phyloP scores from a whole-genome alignment of 805 yeast genomes.

The Priceomyces melissophilus region DNA sequence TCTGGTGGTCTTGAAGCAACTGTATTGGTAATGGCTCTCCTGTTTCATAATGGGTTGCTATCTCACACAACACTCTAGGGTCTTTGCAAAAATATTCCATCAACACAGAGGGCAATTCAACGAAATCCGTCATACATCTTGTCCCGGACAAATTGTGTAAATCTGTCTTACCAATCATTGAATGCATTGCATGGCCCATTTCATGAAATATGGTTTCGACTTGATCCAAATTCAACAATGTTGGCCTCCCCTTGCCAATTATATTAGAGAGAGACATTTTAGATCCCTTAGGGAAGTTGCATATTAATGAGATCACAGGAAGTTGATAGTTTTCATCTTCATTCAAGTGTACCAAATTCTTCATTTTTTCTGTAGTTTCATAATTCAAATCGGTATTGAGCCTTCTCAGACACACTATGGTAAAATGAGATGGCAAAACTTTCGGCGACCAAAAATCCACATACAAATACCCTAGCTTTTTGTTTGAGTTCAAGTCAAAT shows the following conservation, averaged over 20 bases:
- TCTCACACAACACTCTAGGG: slow-evolving; percentile 65
- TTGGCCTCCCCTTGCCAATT: slow-evolving; percentile 34
- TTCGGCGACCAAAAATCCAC: slow-evolving; percentile 80
- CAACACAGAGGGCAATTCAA: slow-evolving; percentile 91
- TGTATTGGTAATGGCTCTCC: slow-evolving; percentile 54
- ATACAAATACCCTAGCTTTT: slow-evolving; percentile 74
- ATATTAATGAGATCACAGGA: slow-evolving; percentile 86
- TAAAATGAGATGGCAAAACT: slow-evolving; percentile 90
- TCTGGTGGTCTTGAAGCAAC: slow-evolving; percentile 49
- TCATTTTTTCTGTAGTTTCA: slow-evolving; percentile 22
- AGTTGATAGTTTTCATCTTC: slow-evolving; percentile 62
- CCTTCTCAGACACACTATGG: slow-evolving; percentile 89
- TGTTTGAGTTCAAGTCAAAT: slow-evolving; percentile 50
- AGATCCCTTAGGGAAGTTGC: slow-evolving; percentile 61
- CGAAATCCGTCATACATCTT: slow-evolving; percentile 93
- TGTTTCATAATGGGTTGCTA: slow-evolving; percentile 71
- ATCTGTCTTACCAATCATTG: slow-evolving; percentile 90
- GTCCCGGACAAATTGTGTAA: slow-evolving; percentile 94
- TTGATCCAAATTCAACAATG: slow-evolving; percentile 68
- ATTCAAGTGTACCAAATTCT: slow-evolving; percentile 29
- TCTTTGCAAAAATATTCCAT: slow-evolving; percentile 93
- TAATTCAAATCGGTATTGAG: slow-evolving; percentile 49
- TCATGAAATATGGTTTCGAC: slow-evolving; percentile 95
- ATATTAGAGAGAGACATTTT: slow-evolving; percentile 23
- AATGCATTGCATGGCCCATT: slow-evolving; percentile 98